phyloP scores from a whole-genome alignment of 768 basidiomycete species.

The Stropharia rugosoannulata region DNA sequence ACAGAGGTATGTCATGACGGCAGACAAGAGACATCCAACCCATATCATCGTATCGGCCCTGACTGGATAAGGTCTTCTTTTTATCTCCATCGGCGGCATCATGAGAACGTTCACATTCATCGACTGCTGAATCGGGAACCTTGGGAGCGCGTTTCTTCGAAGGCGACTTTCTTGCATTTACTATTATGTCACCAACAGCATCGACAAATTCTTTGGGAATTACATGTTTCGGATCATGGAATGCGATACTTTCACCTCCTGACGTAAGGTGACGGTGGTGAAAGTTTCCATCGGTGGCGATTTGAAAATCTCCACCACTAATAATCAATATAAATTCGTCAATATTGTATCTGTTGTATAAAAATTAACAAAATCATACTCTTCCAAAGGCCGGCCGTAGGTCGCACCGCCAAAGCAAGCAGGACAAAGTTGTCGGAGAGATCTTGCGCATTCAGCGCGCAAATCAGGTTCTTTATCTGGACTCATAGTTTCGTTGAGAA shows the following conservation, averaged over 20 bases:
- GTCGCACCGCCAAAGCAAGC: constrained; percentile 30
- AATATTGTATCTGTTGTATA: neutral
- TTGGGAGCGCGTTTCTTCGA: constrained; percentile 8
- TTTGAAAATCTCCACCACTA: constrained; percentile 36
- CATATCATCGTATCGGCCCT: constrained; percentile 26
- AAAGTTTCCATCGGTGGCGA: constrained; percentile 38
- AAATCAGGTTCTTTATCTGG: too few species aligned
- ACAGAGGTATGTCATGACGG: constrained; percentile 34
- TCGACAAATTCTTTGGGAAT: constrained; percentile 12
- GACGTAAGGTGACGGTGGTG: constrained; percentile 31
- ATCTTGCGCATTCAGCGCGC: constrained; percentile 12
- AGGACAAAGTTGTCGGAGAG: constrained; percentile 28
- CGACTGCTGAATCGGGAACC: constrained; percentile 30
- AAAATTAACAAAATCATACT: constrained; percentile 13
- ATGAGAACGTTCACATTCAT: constrained; percentile 32
- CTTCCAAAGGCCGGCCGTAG: constrained; percentile 20
- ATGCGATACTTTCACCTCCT: constrained; percentile 2
- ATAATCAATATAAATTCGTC: neutral
- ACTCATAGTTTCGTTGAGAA: too few species aligned
- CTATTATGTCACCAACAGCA: constrained; percentile 4
- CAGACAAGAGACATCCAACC: constrained; percentile 39
- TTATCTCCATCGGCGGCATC: constrained; percentile 26
- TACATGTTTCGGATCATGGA: constrained; percentile 7
- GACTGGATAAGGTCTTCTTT: constrained; percentile 11
- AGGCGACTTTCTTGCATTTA: neutral